Evolutionary conservation across 1,139 yeast species (phyloP).

Genomic region (Hyphopichia wangnamkhiaoensis): DNA sequence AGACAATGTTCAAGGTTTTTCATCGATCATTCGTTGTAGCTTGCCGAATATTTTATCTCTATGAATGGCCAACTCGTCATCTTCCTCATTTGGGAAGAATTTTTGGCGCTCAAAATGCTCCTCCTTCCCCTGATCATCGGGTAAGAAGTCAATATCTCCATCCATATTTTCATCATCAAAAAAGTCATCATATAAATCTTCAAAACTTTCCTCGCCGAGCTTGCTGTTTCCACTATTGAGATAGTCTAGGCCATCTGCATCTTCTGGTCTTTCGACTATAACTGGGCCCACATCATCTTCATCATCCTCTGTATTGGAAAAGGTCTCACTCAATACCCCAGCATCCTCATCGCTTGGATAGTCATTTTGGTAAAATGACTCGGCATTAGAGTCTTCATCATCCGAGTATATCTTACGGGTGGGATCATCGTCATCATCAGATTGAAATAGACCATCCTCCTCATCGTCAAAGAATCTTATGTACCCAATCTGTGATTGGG

Average conservation of each 20-base stretch:
- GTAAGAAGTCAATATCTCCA: constrained; percentile 11
- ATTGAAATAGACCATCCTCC: constrained; percentile 50
- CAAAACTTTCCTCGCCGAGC: constrained; percentile 25
- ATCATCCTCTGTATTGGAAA: constrained; percentile 19
- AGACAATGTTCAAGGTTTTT: constrained; percentile 8
- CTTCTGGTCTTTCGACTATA: constrained; percentile 19
- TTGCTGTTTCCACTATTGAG: constrained; percentile 14
- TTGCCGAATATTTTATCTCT: constrained; percentile 62
- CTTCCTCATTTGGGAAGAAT: constrained; percentile 55
- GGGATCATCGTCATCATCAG: constrained; percentile 51
- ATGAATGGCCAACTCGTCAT: constrained; percentile 62
- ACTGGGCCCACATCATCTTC: constrained; percentile 33
- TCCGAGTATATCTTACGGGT: constrained; percentile 34
- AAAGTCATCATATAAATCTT: constrained; percentile 21
- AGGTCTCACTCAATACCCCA: constrained; percentile 28
- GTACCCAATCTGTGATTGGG: constrained; percentile 61
- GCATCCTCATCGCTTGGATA: constrained; percentile 93
- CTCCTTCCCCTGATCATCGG: constrained; percentile 10
- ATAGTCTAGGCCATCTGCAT: constrained; percentile 16
- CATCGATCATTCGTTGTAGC: constrained; percentile 50
- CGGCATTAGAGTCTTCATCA: constrained; percentile 61
- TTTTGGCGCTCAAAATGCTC: constrained; percentile 34
- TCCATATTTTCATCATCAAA: constrained; percentile 13
- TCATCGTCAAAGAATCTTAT: constrained; percentile 69
- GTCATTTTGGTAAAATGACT: constrained; percentile 87